Base-by-base conservation (phyloP, 106 monocot species). In the Dendrobium nobile region DNA sequence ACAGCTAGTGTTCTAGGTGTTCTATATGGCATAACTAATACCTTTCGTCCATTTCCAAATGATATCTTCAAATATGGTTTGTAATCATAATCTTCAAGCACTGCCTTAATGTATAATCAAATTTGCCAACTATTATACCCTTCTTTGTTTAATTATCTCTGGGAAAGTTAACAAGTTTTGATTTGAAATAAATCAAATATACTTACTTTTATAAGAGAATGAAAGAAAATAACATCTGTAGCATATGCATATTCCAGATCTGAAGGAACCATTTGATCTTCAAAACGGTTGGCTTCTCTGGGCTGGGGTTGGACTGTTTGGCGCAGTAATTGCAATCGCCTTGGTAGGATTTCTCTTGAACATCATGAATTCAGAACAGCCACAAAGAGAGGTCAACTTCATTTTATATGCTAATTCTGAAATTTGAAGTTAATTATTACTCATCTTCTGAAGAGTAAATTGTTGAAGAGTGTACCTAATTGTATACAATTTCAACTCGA, bases 251-350 rank as follows among this genome's bases (percentile, higher is more conserved):
- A 42, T 83, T 84, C 80, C 89, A 95, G 93, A 92, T 85, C 64
- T 81, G 67, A 92, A 86, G 78, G 88, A 89, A 61, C 93, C 96
- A 55, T 93, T 94, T 68, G 84, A 89, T 78, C 87, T 94, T 55
- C 79, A 80, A 41, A 82, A 90, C 80, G 96, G 96, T 61, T 96
- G 93, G 96, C 84, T 96, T 82, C 80, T 96, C 27, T 96, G 93
- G 93, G 87, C 93, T 41, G 91, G 81, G 56, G 73, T 94, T 80
- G 93, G 94, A 64, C 77, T 97, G 17, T 19, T 83, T 10, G 90
- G 89, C 67, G 93, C 93, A 20, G 7, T 92, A 75, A 79, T 82
- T 86, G 43, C 87, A 54, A 81, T 94, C 67, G 83, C 86, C 28
- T 75, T 97, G 61, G 86, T 81, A 68, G 96, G 96, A 79, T 77